Conservation (phyloP, 345 rosid genomes). For the Dovyalis caffra region DNA sequence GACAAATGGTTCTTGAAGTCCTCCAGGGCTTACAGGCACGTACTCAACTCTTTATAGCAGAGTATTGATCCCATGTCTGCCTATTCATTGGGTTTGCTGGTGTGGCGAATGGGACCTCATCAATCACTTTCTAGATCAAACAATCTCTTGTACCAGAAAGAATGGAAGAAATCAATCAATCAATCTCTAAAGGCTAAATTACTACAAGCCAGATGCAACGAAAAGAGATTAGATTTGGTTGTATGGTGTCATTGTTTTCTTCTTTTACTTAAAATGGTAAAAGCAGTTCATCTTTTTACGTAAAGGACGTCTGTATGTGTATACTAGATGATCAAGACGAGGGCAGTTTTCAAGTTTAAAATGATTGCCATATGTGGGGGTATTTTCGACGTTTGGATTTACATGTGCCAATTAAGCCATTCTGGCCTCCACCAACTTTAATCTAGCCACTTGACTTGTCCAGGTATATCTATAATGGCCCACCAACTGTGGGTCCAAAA, state of each 20-base stretch:
- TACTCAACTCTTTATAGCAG: background rate
- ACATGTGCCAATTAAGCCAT: background rate
- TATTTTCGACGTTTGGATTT: background rate
- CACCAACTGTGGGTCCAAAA: background rate
- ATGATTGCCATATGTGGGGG: background rate
- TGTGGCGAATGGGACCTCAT: background rate
- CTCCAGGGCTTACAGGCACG: conserved; percentile 12
- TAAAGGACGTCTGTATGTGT: no score
- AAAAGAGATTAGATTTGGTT: background rate
- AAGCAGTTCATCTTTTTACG: background rate
- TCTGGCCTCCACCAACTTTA: background rate
- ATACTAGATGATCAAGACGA: no score
- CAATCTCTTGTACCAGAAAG: background rate
- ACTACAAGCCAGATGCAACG: background rate
- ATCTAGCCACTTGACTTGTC: background rate
- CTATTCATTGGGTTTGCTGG: background rate
- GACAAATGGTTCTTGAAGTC: conserved; percentile 23
- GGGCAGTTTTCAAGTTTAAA: background rate
- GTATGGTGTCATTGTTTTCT: background rate
- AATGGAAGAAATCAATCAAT: no score
- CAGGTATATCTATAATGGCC: background rate
- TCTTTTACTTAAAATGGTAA: conserved; percentile 2
- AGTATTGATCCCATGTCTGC: background rate
- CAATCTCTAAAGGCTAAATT: no score
- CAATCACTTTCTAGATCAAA: background rate